Base-by-base conservation (phyloP, 306 rosid genomes). In the Abrus pulchellus region DNA sequence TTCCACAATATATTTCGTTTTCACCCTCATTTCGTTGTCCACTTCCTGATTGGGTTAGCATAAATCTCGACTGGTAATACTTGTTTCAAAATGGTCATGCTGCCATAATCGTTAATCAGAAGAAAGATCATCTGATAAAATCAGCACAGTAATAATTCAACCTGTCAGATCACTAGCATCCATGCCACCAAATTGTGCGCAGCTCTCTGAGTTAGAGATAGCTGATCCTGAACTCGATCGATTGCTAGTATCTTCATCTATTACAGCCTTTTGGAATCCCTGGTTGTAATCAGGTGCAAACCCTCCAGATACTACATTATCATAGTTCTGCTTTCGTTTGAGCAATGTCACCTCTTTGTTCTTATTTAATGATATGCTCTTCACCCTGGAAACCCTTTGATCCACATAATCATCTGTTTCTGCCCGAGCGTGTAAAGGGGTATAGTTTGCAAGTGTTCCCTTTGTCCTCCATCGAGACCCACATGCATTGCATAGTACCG, bases 401-500 rank as follows among this genome's bases (percentile, higher is more conserved):
- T 96, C 94, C 71, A 89, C 99, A 75, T 70, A 86, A 83, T 89
- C 97, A 79, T 92, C 97, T 69, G 93, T 84, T 85, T 91, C 98
- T 20, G 94, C 83, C 66, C 99, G 93, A 77, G 98, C 96, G 80
- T 96, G 99, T 82, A 96, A 87, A 82, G 99, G 99, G 59, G 99
- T 96, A 72, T 96, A 96, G 84, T 96, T 93, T 75, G 90, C 92
- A 36, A 96, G 99, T 13, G 99, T 92, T 86, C 99, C 99, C 88
- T 96, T 96, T 9, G 99, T 96, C 89, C 99, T 96, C 99, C 99
- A 96, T 59, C 99, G 97, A 76, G 99, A 96, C 11, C 99, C 99
- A 64, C 99, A 96, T 14, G 99, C 99, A 88, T 96, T 96, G 92
- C 99, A 96, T 80, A 96, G 87, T 49, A 96, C 93, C 64, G 98